These are phyloP conservation scores for Mortierella claussenii DNA, from an alignment of 192 early-diverging fungal genomes.

Conservation along the genomic window DNA sequence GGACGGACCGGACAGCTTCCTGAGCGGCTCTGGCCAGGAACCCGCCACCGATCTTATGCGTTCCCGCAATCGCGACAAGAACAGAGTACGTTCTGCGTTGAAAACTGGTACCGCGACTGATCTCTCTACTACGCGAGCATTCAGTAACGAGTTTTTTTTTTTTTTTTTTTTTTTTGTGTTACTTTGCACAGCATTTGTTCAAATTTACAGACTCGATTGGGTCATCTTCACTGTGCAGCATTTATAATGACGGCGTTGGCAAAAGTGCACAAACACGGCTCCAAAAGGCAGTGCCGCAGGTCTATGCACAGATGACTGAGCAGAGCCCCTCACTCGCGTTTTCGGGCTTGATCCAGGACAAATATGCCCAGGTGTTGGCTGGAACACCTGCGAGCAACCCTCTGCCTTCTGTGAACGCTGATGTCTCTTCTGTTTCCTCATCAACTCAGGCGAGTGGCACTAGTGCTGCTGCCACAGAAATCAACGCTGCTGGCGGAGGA, in stretches of 20 bases:
- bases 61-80: constrained; percentile 40
- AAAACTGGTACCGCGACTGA: not conserved
- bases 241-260: constrained; percentile 41
- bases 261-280: constrained; percentile 2
- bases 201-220: constrained; percentile 53
- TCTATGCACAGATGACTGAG: constrained; percentile 47
- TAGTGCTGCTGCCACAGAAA: not conserved
- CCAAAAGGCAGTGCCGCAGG: constrained; percentile 37
- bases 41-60: constrained; percentile 30
- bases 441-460: not conserved
- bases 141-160: not conserved
- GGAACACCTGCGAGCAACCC: constrained; percentile 25
- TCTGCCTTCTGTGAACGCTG: constrained; percentile 1
- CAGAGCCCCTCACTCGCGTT: constrained; percentile 43
- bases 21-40: constrained; percentile 14
- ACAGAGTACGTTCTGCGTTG: constrained; percentile 14
- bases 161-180: not conserved
- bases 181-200: constrained; percentile 29
- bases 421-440: not conserved
- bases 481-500: not conserved
- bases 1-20: constrained; percentile 32
- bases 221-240: constrained; percentile 27
- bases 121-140: not conserved
- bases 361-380: constrained; percentile 35
- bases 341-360: constrained; percentile 50